A percentile compares a stretch with the other conserved stretches of the same genome.
These are phyloP conservation scores for Pochonia chlamydosporia DNA, from an alignment of 2,329 filamentous ascomycete genomes.

Conservation along the genomic window DNA sequence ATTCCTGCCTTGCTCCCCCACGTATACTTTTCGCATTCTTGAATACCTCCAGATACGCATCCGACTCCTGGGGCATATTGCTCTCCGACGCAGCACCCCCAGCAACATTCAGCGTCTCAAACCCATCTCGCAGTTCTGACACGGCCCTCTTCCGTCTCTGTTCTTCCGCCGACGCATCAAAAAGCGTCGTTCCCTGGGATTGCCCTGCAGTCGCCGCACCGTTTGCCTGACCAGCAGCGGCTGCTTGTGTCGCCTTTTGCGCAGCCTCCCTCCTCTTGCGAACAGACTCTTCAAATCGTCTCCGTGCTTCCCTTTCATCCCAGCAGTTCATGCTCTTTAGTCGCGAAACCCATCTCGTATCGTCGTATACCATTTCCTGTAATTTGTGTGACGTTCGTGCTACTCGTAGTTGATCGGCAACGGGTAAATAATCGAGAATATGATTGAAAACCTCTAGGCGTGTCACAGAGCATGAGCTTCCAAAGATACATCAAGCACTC, in stretches of 20 bases:
- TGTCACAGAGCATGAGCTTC: slow-evolving; percentile 1
- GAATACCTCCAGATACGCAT: slow-evolving; percentile 63
- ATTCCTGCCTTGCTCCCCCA: slow-evolving; percentile 82
- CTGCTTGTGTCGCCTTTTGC: slow-evolving; percentile 16
- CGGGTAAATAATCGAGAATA: slow-evolving; percentile 83
- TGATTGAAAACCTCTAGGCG: slow-evolving; percentile 72
- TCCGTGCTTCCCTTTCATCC: slow-evolving; percentile 82
- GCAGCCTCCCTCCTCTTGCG: slow-evolving; percentile 53
- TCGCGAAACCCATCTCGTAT: slow-evolving; percentile 87
- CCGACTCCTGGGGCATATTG: slow-evolving; percentile 50
- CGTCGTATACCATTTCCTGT: slow-evolving; percentile 98
- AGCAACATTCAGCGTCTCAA: slow-evolving; percentile 66
- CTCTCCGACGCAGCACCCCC: slow-evolving; percentile 20
- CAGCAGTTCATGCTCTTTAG: slow-evolving; percentile 84
- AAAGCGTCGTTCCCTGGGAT: slow-evolving; percentile 49
- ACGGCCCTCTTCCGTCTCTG: slow-evolving; percentile 41
- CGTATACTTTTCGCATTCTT: slow-evolving; percentile 69
- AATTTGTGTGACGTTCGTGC: slow-evolving; percentile 79
- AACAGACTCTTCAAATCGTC: slow-evolving; percentile 69
- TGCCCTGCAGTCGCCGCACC: slow-evolving; percentile 12
- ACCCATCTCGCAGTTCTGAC: slow-evolving; percentile 54
- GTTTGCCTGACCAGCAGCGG: slow-evolving; percentile 16
- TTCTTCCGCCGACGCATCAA: slow-evolving; percentile 67
- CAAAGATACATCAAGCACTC: neutral
- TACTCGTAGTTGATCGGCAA: slow-evolving; percentile 78